Percentiles rank a stretch among this genome's conserved stretches.
phyloP scores from a whole-genome alignment of 2,329 filamentous ascomycete genomes.

The Penicillium sp. region DNA sequence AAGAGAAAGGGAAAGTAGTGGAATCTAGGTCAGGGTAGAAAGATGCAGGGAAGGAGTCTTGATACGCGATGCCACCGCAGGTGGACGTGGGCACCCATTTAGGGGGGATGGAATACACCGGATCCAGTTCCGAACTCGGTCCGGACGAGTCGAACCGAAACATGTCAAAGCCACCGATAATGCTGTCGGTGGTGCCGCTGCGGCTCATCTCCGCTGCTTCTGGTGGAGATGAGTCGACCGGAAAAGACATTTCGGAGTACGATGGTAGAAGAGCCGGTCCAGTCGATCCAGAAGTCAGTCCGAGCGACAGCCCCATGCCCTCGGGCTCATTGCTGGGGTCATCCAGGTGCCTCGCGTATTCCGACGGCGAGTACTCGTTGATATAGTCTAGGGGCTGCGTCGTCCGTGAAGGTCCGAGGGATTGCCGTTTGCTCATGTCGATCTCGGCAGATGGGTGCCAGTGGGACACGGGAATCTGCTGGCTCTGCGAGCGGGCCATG shows the following conservation, averaged over 20 bases:
- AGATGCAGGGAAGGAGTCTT: constrained; percentile 14
- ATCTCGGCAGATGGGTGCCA: constrained; percentile 22
- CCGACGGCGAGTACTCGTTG: constrained; percentile 40
- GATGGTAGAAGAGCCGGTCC: constrained; percentile 7
- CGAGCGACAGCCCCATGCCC: constrained; percentile 20
- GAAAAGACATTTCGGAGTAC: constrained; percentile 12
- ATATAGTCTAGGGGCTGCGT: constrained; percentile 33
- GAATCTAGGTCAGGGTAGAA: constrained; percentile 29
- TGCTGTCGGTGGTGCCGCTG: constrained; percentile 42
- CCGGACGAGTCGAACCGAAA: constrained; percentile 41
- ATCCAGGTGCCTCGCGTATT: constrained; percentile 38
- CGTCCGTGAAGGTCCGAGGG: constrained; percentile 27
- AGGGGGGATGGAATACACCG: constrained; percentile 20
- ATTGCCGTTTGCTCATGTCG: constrained; percentile 29
- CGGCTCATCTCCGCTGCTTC: constrained; percentile 42
- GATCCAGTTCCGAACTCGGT: constrained; percentile 21
- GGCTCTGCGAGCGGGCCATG: constrained; percentile 38
- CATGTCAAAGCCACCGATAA: constrained; percentile 42
- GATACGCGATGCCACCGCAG: constrained; percentile 14
- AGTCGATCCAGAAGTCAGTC: constrained; percentile 15
- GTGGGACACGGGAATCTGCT: constrained; percentile 33
- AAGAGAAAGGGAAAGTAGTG: constrained; percentile 26
- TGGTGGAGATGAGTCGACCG: constrained; percentile 25
- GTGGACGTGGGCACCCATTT: constrained; percentile 22
- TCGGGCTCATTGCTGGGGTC: constrained; percentile 20